Base-by-base conservation (phyloP, 2,329 filamentous ascomycete species). In the Nectriaceae sp. region DNA sequence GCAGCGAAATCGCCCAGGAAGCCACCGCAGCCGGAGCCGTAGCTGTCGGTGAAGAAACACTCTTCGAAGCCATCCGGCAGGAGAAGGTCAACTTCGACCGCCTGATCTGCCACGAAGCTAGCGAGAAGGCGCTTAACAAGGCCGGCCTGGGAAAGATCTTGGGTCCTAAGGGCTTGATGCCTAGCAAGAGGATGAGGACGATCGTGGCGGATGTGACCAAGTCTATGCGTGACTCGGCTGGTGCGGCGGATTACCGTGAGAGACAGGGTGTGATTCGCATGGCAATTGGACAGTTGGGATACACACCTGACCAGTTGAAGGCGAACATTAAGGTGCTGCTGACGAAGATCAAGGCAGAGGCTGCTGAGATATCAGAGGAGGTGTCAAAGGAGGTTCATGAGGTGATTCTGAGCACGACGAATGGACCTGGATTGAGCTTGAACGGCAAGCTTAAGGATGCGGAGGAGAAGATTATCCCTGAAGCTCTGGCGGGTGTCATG, bases 91-190 rank as follows among this genome's bases (percentile, higher is more conserved):
- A 90, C 21, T 99, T 97, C 67, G 94, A 97, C 68, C 80, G 89
- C 46, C 88, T 91, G 54, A 84, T 99, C 60, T 96, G 90, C 72
- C 92, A 97, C 70, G 78, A 80, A 42, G 84, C 89, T 60, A 91
- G 86, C 59, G 77, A 94, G 59, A 79, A 81, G 44, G 90, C 88
- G 47, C 75, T 99, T 63, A 88, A 87, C 67, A 92, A 94, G 75
- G 87, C 91, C 29, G 83, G 82, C 1, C 70, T 99, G 54, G 93
- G 88, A 55, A 82, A 87, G 56, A 80, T 96, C 37, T 77, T 99
- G 18, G 94, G 94, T 63, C 94, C 95, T 39, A 86, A 83, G 70
- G 92, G 92, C 3, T 71, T 99, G 64, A 97, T 99, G 94, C 94
- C 94, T 5, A 95, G 83, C 67, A 74, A 81, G 51, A 96, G 96